Evolutionary conservation across 768 basidiomycete genomes (phyloP), one percentile per base, ranked within the genome.

Genomic region (Phaffia tasmanica): DNA sequence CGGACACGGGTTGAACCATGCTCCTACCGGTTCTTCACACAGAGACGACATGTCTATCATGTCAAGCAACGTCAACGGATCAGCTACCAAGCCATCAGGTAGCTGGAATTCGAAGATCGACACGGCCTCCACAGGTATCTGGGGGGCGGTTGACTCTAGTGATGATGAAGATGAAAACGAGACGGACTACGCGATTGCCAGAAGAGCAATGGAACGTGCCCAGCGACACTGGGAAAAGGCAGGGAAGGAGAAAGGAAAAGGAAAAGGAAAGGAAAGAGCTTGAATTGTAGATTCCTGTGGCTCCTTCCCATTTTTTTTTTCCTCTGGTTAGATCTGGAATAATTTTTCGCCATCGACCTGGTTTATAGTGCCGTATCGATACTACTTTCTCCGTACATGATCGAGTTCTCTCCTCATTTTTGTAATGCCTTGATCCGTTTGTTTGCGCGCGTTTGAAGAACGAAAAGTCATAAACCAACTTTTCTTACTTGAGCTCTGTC

Each of bases 121-220:
- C 19, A 8, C 47, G 23, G 18, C 42, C 21, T 7, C 2, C 4
- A 47, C 42, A 25, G 51, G 63, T 27, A 56, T 57, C 55, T 54
- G 63, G 56, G 18, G 56, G 48, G 35, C 32, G 63, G 35, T 19
- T 3, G 63, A 64, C 14, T 56, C 53, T 7, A 54, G 50, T 25
- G 51, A 54, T 2, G 66, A 67, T 32, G 66, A 67, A 3, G 60
- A 67, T 32, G 50, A 61, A 55, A 55, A 67, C 25, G 66, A 67
- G 27, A 56, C 61, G 29, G 66, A 67, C 49, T 67, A 67, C 30
- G 66, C 66, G 25, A 63, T 48, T 8, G 66, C 66, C n/a, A 56
- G 60, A 35, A 23, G 66, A 21, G 66, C 66, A 18, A 67, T 67
- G 66, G 61, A 65, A 46, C 14, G 64, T 18, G 64, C 64, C n/a